phyloP scores from a whole-genome alignment of 2,329 filamentous ascomycete genomes.

The Venturia pyrina region DNA sequence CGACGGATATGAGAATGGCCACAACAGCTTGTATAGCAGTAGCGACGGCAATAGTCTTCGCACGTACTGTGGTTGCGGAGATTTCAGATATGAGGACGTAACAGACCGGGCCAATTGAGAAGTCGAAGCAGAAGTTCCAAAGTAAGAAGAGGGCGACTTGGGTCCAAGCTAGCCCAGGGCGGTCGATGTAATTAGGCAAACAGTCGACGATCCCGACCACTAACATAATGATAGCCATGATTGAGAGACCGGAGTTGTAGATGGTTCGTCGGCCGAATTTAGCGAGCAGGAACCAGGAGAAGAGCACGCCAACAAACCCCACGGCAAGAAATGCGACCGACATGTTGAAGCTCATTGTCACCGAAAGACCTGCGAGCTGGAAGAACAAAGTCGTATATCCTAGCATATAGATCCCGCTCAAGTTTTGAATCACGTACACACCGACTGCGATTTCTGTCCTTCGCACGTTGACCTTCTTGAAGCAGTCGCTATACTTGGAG shows the following conservation, averaged over 20 bases:
- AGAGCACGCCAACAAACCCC: constrained; percentile 72
- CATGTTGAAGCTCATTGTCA: constrained; percentile 35
- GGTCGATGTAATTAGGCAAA: neutral
- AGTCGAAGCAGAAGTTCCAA: constrained; percentile 76
- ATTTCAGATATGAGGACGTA: constrained; percentile 83
- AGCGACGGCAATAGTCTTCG: constrained; percentile 84
- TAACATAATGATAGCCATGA: constrained; percentile 56
- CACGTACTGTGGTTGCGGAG: constrained; percentile 71
- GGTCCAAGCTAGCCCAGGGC: constrained; percentile 46
- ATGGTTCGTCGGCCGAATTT: constrained; percentile 61
- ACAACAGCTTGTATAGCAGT: constrained; percentile 70
- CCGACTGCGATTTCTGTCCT: constrained; percentile 63
- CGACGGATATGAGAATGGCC: constrained; percentile 67
- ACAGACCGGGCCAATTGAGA: constrained; percentile 80
- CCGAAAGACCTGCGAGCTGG: constrained; percentile 35
- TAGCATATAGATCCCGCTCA: constrained; percentile 37
- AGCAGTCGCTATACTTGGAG: constrained; percentile 71
- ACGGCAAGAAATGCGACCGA: constrained; percentile 49
- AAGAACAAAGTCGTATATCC: constrained; percentile 42
- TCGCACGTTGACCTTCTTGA: constrained; percentile 66
- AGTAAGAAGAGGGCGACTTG: constrained; percentile 35
- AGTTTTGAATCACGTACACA: constrained; percentile 40
- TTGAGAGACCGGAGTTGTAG: constrained; percentile 60
- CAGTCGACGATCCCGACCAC: constrained; percentile 49
- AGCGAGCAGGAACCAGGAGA: constrained; percentile 75